Evolutionary conservation across 1,284 basidiomycete genomes (phyloP), one percentile per base, ranked within the genome.

Genomic region (Grifola frondosa): DNA sequence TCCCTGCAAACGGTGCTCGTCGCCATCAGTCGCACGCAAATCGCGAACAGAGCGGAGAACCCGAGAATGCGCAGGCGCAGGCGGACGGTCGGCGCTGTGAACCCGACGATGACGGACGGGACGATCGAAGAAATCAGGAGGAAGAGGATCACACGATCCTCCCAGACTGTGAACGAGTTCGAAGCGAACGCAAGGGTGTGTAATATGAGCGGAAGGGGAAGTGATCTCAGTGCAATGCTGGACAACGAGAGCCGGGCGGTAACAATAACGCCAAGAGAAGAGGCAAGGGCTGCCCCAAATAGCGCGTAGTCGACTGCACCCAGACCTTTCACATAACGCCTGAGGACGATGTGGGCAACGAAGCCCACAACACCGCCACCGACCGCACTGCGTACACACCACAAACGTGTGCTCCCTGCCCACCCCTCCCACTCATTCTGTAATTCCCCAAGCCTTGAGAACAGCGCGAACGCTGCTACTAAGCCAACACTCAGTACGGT

Each of bases 121-220:
- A 79, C 66, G 25, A 89, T 64, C 32, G 84, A 73, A 11, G 88
- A 77, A 37, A 84, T 64, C 37, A 86, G 70, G 39, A 97, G 75
- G 73, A 84, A 94, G 3, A 81, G 77, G 6, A 89, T 74, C 40
- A 92, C 73, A 25, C 79, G 78, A 62, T 98, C 95, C 75, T 99
- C 97, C 89, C 93, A 97, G 62, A 99, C 81, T 23, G 90, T 90
- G 69, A 91, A 97, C 0, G 93, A 97, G 69, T 98, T 99, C 19
- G 91, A 94, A 10, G 87, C 76, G 64, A 93, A 92, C 3, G 83
- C 73, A 5, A 87, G 42, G 3, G 81, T 66, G 53, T 95, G 90
- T 6, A 92, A 66, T 44, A 82, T 48, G 36, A 89, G 75, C 30
- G 77, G 62, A 20, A 86, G 54, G 16, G 67, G 75, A 42, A 63